Base-by-base conservation (phyloP, 169 alveolate genomes). In the Plasmodium billcollinsi region DNA sequence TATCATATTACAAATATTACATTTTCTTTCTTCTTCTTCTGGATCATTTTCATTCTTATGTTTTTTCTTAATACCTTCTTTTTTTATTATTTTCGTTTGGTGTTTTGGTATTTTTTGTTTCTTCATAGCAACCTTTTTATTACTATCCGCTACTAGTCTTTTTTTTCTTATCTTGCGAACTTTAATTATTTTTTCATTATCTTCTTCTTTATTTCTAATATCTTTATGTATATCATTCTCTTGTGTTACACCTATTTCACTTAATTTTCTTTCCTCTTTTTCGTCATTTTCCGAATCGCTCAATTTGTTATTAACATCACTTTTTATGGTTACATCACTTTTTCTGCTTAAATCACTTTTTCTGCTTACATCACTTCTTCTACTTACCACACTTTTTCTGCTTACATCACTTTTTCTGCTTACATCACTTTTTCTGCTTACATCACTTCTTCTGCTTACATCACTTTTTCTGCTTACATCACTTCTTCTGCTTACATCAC, bases 1-100 rank as follows among this genome's bases (percentile, higher is more conserved):
- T 24, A 54, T 15, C 6, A 45, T 1, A 20, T 66, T 78, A 26
- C 89, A 78, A n/a, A 78, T 20, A 56, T 66, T 78, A 45, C 89
- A 78, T 21, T 78, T 78, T 33, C 89, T 63, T 50, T 67, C 18
- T 65, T 63, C 78, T 20, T 50, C 54, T 8, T 65, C 78, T 5
- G 59, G 5, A 29, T 3, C 15, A 59, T 45, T 78, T 21, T 29
- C 29, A 26, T 18, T 39, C 18, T 29, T 56, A 2, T 2, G 6
- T 5, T 66, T 50, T 61, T 62, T 56, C 26, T 62, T 75, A 45
- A 47, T 43, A 67, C 11, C 14, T 3, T 4, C 47, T 15, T 7
- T 67, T 67, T 29, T 67, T 29, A 24, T 29, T 9, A 39, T 49
- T 29, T 33, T 33, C 0, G 18, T 56, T 56, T 14, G 7, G 11